These are phyloP conservation scores for Vachellia pachyceras DNA, from an alignment of 306 rosid species.

Conservation along the genomic window DNA sequence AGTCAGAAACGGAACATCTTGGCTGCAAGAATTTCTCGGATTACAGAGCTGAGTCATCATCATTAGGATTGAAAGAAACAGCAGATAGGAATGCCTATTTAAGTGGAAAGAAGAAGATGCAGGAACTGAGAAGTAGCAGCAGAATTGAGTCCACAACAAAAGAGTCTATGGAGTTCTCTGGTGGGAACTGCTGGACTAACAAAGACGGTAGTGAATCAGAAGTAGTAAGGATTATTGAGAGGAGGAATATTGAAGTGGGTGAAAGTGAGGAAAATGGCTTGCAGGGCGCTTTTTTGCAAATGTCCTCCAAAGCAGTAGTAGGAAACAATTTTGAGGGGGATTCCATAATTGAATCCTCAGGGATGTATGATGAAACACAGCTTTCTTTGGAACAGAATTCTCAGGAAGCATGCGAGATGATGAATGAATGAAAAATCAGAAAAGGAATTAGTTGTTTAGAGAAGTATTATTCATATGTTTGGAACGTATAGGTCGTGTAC, in stretches of 20 bases:
- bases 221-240: conserved; percentile 23
- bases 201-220: conserved; percentile 47
- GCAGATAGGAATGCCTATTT: conserved; percentile 32
- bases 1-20: conserved; percentile 1
- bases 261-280: conserved; percentile 50
- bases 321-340: conserved; percentile 53
- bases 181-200: conserved; percentile 39
- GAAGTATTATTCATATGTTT: conserved; percentile 28
- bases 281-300: conserved; percentile 70
- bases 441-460: conserved; percentile 41
- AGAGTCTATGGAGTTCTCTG: conserved; percentile 33
- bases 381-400: conserved; percentile 49
- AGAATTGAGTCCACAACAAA: conserved; percentile 26
- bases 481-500: background rate
- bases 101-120: conserved; percentile 33
- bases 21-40: background rate
- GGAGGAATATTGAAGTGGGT: conserved; percentile 39
- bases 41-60: conserved; percentile 25
- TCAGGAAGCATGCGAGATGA: conserved; percentile 43
- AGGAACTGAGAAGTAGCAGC: conserved; percentile 36
- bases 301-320: conserved; percentile 56
- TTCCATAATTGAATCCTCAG: conserved; percentile 55
- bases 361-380: conserved; percentile 67
- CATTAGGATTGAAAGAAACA: conserved; percentile 38
- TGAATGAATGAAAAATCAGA: conserved; percentile 42